Conservation (phyloP, 1,284 basidiomycete species). For the Puccinia coronata region DNA sequence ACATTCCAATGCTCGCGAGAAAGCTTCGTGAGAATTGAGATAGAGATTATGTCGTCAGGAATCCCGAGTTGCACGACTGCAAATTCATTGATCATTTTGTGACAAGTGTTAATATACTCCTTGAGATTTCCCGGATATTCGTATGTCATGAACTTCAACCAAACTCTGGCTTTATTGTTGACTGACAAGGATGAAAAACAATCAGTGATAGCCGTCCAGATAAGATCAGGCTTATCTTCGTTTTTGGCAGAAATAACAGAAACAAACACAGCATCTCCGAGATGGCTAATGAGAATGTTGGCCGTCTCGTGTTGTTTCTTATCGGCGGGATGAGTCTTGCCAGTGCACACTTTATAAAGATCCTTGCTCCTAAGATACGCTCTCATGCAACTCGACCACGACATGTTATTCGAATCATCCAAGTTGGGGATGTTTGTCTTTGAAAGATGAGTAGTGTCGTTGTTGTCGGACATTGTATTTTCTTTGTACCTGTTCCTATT, state of each 20-base stretch:
- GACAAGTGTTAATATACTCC: not conserved
- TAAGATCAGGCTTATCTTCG: not conserved
- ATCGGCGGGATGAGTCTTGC: not conserved
- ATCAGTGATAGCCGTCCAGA: not conserved
- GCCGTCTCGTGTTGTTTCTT: not conserved
- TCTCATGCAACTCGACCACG: not conserved
- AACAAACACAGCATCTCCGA: not conserved
- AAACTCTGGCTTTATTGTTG: slow-evolving; percentile 10
- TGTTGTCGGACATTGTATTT: not conserved
- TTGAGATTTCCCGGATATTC: not conserved
- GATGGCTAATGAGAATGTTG: too few relatives aligned
- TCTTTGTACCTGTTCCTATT: not conserved
- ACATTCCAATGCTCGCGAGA: not conserved
- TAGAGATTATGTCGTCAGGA: not conserved
- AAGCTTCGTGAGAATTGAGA: not conserved
- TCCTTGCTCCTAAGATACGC: too few relatives aligned
- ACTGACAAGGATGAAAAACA: not conserved
- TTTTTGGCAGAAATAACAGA: not conserved
- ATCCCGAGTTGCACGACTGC: not conserved
- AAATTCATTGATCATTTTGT: slow-evolving; percentile 2
- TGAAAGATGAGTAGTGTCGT: not conserved
- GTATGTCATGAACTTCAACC: too few relatives aligned
- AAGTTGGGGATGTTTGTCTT: too few relatives aligned
- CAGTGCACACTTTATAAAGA: not conserved
- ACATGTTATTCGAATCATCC: not conserved